These are phyloP conservation scores for Posidonia australis DNA, from an alignment of 106 monocot genomes.

Conservation along the genomic window DNA sequence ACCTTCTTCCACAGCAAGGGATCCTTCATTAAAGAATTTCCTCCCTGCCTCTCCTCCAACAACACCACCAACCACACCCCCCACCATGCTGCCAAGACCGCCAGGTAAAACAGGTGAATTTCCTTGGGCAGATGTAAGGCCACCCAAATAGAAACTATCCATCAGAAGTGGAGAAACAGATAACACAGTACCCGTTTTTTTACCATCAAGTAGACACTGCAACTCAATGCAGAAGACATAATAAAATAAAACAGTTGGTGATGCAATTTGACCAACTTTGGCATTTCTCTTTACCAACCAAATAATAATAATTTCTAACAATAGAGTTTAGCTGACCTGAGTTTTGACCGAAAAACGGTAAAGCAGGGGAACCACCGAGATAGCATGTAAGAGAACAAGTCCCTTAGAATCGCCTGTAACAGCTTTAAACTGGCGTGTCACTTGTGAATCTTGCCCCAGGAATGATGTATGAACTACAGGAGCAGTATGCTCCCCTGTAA, in stretches of 20 bases:
- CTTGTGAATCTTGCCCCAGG: constrained; percentile 66
- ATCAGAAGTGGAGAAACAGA: constrained; percentile 61
- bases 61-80: constrained; percentile 75
- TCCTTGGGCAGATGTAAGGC: constrained; percentile 43
- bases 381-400: constrained; percentile 67
- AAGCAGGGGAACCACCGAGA: constrained; percentile 63
- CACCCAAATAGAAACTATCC: constrained; percentile 32
- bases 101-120: constrained; percentile 27
- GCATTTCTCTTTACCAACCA: background rate
- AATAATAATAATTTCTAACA: background rate
- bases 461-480: constrained; percentile 78
- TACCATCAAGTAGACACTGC: constrained; percentile 79
- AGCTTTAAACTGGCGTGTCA: constrained; percentile 75
- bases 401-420: constrained; percentile 90
- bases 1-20: constrained; percentile 68
- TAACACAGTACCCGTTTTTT: constrained; percentile 63
- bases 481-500: constrained; percentile 62
- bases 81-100: constrained; percentile 79
- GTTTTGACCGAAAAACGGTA: constrained; percentile 74
- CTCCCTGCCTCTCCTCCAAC: constrained; percentile 66
- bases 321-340: constrained; percentile 35
- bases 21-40: constrained; percentile 83
- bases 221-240: background rate
- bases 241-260: background rate
- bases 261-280: background rate